A percentile compares a stretch with the other conserved stretches of the same genome.
Conservation (phyloP, 345 rosid genomes). For the Dimocarpus longan region DNA sequence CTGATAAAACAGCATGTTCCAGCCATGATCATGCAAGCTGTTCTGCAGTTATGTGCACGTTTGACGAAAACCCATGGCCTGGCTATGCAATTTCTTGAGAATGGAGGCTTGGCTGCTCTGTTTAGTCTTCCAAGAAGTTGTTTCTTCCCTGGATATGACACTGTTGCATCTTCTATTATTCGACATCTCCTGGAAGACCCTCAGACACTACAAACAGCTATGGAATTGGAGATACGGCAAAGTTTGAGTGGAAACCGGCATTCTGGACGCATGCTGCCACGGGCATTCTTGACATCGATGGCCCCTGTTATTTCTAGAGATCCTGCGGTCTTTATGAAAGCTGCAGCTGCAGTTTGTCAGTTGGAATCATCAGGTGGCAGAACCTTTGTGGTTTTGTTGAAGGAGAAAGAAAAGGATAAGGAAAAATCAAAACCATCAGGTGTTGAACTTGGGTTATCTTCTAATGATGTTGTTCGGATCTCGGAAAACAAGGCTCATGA, state of each 20-base stretch:
- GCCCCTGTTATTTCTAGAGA: conserved; percentile 93
- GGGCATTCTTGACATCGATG: conserved; percentile 78
- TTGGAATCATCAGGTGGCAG: conserved; percentile 90
- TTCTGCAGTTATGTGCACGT: conserved; percentile 91
- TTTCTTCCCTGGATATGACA: conserved; percentile 89
- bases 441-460: conserved; percentile 55
- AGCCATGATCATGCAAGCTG: conserved; percentile 92
- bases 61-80: conserved; percentile 79
- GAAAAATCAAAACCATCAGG: conserved; percentile 64
- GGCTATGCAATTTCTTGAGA: conserved; percentile 85
- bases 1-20: conserved; percentile 85
- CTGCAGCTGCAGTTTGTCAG: conserved; percentile 77
- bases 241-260: conserved; percentile 71
- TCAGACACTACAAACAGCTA: conserved; percentile 91
- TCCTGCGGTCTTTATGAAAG: conserved; percentile 88
- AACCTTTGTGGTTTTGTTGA: conserved; percentile 65
- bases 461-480: conserved; percentile 67
- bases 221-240: conserved; percentile 94
- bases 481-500: conserved; percentile 78
- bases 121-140: conserved; percentile 82
- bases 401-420: conserved; percentile 77
- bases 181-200: conserved; percentile 98
- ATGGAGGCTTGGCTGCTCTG: conserved; percentile 77
- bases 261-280: conserved; percentile 66
- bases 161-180: conserved; percentile 81